Conservation (phyloP, 805 yeast genomes). For the Nakazawaea ishiwadae region DNA sequence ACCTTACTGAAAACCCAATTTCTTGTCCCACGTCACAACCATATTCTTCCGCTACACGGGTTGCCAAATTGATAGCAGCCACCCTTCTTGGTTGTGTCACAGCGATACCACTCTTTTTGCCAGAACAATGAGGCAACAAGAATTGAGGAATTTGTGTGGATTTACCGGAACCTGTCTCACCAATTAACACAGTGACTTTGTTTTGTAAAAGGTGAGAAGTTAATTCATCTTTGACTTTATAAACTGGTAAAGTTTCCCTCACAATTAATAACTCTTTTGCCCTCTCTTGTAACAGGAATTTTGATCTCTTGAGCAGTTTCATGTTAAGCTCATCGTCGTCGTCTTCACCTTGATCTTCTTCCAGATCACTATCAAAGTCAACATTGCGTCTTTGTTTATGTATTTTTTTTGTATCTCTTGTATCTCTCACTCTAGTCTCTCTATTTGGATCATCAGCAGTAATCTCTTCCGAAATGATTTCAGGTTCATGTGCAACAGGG, state of each 20-base stretch:
- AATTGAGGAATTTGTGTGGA: constrained; percentile 97
- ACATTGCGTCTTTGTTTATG: constrained; percentile 23
- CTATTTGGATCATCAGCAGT: too few species aligned
- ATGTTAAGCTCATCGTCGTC: constrained; percentile 16
- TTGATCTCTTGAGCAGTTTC: constrained; percentile 18
- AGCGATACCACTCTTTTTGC: constrained; percentile 60
- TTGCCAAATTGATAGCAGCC: constrained; percentile 92
- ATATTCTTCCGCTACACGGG: constrained; percentile 85
- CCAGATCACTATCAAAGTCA: constrained; percentile 32
- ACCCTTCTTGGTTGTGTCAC: constrained; percentile 98
- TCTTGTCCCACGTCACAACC: constrained; percentile 73
- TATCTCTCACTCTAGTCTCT: constrained; percentile 7
- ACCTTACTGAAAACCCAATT: constrained; percentile 92
- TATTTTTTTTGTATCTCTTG: constrained; percentile 10
- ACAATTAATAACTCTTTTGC: constrained; percentile 41
- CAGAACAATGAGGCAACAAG: constrained; percentile 46
- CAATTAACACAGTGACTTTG: constrained; percentile 77
- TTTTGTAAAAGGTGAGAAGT: constrained; percentile 47
- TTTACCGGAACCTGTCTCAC: constrained; percentile 98
- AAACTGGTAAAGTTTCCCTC: constrained; percentile 70
- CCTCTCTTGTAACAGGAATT: constrained; percentile 29
- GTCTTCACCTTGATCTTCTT: constrained; percentile 19
- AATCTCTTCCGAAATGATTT: too few species aligned
- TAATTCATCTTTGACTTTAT: constrained; percentile 61
- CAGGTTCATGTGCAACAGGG: too few species aligned